phyloP scores from a whole-genome alignment of 129 eudicot species.

The Arctium lappa region DNA sequence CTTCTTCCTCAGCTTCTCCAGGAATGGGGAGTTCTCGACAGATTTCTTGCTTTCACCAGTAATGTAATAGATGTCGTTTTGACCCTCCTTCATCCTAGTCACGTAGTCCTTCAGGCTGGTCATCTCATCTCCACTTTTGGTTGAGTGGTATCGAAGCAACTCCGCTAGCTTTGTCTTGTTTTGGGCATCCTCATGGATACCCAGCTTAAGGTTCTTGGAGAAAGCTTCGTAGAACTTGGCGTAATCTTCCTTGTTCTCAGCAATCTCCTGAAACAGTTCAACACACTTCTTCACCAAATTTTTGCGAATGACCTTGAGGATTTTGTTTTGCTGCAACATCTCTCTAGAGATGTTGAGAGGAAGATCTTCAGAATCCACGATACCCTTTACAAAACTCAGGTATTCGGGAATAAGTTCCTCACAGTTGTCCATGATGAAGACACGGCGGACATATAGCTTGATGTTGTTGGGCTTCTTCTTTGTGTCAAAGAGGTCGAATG shows the following conservation, averaged over 20 bases:
- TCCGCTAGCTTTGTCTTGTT: conserved; percentile 81
- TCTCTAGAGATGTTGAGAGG: conserved; percentile 95
- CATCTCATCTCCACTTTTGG: conserved; percentile 92
- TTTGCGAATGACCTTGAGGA: conserved; percentile 87
- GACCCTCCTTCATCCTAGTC: conserved; percentile 92
- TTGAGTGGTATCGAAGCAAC: conserved; percentile 77
- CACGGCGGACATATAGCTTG: conserved; percentile 91
- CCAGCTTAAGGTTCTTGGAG: conserved; percentile 93
- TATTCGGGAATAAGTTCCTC: conserved; percentile 91
- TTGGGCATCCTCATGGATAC: conserved; percentile 85
- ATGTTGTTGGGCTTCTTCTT: conserved; percentile 92
- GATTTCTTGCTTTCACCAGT: conserved; percentile 99
- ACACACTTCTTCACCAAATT: conserved; percentile 91
- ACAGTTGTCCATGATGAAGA: conserved; percentile 93
- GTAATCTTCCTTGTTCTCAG: conserved; percentile 97
- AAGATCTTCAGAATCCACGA: conserved; percentile 90
- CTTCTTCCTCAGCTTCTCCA: conserved; percentile 84
- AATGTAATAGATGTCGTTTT: conserved; percentile 77
- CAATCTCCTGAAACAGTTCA: conserved; percentile 91
- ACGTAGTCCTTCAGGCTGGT: conserved; percentile 94
- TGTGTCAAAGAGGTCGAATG: conserved; percentile 78
- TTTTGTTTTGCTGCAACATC: conserved; percentile 93
- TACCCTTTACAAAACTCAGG: conserved; percentile 85
- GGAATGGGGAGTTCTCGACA: conserved; percentile 94
- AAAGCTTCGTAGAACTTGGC: conserved; percentile 86